phyloP scores from a whole-genome alignment of 192 early-diverging fungal species.

The Coemansia sp. region DNA sequence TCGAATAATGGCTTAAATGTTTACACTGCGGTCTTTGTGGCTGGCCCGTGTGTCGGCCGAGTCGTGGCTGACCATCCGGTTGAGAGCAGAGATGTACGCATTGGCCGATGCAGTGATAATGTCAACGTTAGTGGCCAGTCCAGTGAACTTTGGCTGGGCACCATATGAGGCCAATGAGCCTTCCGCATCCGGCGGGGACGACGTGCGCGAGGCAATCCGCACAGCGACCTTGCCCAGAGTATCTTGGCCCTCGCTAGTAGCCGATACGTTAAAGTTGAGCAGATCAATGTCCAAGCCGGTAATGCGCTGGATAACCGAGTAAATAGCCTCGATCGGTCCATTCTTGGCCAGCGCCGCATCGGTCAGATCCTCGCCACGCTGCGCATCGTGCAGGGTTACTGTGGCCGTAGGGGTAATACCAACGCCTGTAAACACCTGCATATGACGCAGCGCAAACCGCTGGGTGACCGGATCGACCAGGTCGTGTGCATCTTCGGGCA shows the following conservation, averaged over 20 bases:
- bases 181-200: constrained; percentile 37
- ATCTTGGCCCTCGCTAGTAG: constrained; percentile 84
- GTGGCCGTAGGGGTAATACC: constrained; percentile 77
- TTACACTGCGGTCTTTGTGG: constrained; percentile 43
- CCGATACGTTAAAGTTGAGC: constrained; percentile 81
- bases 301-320: constrained; percentile 84
- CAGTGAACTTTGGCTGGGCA: constrained; percentile 58
- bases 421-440: constrained; percentile 80
- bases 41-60: constrained; percentile 27
- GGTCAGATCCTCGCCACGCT: constrained; percentile 38
- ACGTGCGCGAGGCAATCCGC: constrained; percentile 62
- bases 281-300: constrained; percentile 69
- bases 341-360: constrained; percentile 79
- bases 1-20: constrained; percentile 18
- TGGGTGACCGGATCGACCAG: constrained; percentile 3
- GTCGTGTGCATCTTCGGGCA: constrained; percentile 7
- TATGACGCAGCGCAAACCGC: constrained; percentile 62
- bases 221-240: constrained; percentile 84
- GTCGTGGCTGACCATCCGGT: constrained; percentile 53
- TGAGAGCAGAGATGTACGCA: constrained; percentile 86
- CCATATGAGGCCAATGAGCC: constrained; percentile 26
- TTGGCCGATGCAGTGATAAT: constrained; percentile 83
- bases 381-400: constrained; percentile 66
- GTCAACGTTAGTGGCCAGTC: constrained; percentile 79
- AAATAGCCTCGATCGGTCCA: constrained; percentile 88